Percentiles rank a stretch among this genome's conserved stretches.
phyloP scores from a whole-genome alignment of 345 rosid genomes.

The Turritis glabra region DNA sequence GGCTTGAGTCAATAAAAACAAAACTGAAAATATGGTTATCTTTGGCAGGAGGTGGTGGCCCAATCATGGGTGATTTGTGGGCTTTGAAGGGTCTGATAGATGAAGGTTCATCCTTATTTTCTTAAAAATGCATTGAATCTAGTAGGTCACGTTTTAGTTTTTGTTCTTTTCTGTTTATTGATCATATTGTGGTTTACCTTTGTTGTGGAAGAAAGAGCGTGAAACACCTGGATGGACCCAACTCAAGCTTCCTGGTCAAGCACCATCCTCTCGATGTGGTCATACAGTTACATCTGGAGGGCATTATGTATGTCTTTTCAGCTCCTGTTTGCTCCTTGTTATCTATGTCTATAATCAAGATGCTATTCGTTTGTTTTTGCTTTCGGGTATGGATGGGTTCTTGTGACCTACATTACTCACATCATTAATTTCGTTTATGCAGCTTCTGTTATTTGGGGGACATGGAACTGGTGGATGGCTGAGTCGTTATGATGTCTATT shows the following conservation, averaged over 20 bases:
- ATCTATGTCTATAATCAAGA: background rate
- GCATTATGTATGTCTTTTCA: constrained; percentile 63
- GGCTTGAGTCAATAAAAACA: background rate
- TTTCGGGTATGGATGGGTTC: background rate
- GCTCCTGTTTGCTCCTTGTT: constrained; percentile 21
- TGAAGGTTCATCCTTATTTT: constrained; percentile 58
- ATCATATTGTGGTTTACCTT: constrained; percentile 39
- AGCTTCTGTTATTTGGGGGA: constrained; percentile 97
- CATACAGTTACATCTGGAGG: constrained; percentile 94
- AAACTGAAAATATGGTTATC: constrained; percentile 18
- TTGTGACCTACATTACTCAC: constrained; percentile 4
- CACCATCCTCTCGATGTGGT: constrained; percentile 93
- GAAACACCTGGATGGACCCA: constrained; percentile 99
- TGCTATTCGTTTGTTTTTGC: constrained; percentile 6
- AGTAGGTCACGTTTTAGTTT: background rate
- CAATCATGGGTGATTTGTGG: constrained; percentile 99
- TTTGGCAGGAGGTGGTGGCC: constrained; percentile 92
- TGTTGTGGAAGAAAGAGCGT: constrained; percentile 90
- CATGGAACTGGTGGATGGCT: constrained; percentile 99
- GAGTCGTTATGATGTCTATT: constrained; percentile 93
- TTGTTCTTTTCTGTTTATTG: constrained; percentile 19
- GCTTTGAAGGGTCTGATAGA: constrained; percentile 96
- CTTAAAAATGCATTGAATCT: background rate
- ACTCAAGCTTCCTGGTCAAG: constrained; percentile 98
- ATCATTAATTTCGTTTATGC: constrained; percentile 31